A percentile compares a stretch with the other conserved stretches of the same genome.
Conservation (phyloP, 805 yeast species). For the Candida chilensis region DNA sequence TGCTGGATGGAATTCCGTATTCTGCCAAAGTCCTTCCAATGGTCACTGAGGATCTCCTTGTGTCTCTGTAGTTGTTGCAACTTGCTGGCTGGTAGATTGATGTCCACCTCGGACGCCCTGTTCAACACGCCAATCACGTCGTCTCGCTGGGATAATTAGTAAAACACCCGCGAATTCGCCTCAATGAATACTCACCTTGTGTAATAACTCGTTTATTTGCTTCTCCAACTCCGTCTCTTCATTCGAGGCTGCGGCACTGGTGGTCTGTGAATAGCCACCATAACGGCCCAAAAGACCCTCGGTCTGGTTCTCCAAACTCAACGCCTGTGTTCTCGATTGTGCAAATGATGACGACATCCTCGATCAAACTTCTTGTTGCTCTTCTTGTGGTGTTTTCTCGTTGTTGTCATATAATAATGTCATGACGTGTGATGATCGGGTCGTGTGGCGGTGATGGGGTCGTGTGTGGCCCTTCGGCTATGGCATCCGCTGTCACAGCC, state of each 20-base stretch:
- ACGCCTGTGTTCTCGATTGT: slow-evolving; percentile 59
- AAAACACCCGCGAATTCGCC: slow-evolving; percentile 15
- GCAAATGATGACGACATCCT: slow-evolving; percentile 44
- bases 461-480: no score
- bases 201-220: slow-evolving; percentile 42
- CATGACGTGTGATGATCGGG: no score
- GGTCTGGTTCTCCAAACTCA: slow-evolving; percentile 65
- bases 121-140: slow-evolving; percentile 41
- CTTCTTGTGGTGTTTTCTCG: no score
- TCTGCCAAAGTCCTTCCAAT: slow-evolving; percentile 51
- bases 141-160: slow-evolving; percentile 27
- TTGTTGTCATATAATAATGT: no score
- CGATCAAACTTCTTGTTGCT: no score
- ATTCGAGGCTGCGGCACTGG: slow-evolving; percentile 34
- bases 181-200: slow-evolving; percentile 11
- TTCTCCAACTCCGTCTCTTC: slow-evolving; percentile 37
- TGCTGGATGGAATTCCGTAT: slow-evolving; percentile 52
- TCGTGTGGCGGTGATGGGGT: no score
- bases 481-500: no score
- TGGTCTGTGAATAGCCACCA: slow-evolving; percentile 44
- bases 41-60: slow-evolving; percentile 65
- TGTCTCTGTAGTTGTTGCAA: slow-evolving; percentile 79
- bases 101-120: slow-evolving; percentile 46
- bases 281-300: slow-evolving; percentile 40
- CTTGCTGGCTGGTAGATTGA: slow-evolving; percentile 59